Evolutionary conservation across 768 basidiomycete species (phyloP), one percentile per base, ranked within the genome.

Genomic region (Guyanaporus albipodus): DNA sequence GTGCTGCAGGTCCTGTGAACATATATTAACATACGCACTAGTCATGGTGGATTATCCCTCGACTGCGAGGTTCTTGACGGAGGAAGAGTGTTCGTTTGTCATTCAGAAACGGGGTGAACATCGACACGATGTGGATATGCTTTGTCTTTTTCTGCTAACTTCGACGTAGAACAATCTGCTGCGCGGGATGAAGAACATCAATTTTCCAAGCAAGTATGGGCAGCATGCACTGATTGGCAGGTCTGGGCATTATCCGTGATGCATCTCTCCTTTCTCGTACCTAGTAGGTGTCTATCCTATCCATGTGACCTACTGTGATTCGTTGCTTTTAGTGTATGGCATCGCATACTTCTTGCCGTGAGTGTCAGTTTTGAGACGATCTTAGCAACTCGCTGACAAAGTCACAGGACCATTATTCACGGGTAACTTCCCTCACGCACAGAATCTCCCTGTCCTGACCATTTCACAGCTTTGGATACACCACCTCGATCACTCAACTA

Each of bases 21-120:
- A 15, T 23, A 19, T 24, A 7, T 19, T 38, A 29, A 32, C 38
- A 38, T 31, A 17, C 28, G 3, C 21, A n/a, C 21, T 14, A 45
- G 44, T 45, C 44, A 38, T 45, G 44, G 44, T 38, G n/a, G 44
- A 45, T 17, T 45, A 38, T 31, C 44, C 44, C 12, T 31, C 36
- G 12, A 29, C n/a, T 18, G 44, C 28, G 4, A 38, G 31, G 21
- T 45, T 45, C n/a, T 12, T 45, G n/a, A 45, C 36, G 17, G 28
- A 24, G 33, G 22, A 38, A 4, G 44, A 45, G 24, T 29, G 27
- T 38, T 23, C 12, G 28, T 45, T 45, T 14, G 15, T 43, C 12
- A 18, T 18, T 9, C 28, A 38, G 24, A 37, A 31, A 31, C 44
- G 36, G 2, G 37, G 44, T 38, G 23, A 18, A 37, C 24, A 9